Percentiles rank a stretch among this genome's conserved stretches.
Conservation (phyloP, 2,329 filamentous ascomycete species). For the Sporothrix brunneoviolacea region DNA sequence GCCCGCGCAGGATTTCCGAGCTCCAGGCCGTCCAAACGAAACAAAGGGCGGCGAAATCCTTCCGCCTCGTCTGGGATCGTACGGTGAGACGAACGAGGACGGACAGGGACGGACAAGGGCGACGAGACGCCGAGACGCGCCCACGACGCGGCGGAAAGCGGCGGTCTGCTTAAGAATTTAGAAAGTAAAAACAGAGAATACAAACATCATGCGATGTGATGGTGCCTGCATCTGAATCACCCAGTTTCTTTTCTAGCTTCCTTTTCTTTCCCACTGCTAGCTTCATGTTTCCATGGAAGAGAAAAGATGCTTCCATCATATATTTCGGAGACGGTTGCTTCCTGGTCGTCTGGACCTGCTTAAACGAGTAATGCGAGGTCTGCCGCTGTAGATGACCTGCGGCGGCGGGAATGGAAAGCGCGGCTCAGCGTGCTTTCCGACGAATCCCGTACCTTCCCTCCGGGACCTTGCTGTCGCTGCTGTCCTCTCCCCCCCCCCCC, state of each 20-base stretch:
- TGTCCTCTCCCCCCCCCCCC: neutral
- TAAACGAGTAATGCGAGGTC: neutral
- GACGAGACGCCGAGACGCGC: neutral
- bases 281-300: too few relatives aligned
- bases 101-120: too few relatives aligned
- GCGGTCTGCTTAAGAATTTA: constrained; percentile 1
- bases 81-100: too few relatives aligned
- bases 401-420: too few relatives aligned
- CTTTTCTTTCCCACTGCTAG: too few relatives aligned
- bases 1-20: neutral
- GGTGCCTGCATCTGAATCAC: neutral
- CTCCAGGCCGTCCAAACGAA: too few relatives aligned
- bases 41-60: neutral
- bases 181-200: neutral
- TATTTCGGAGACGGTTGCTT: neutral
- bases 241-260: constrained; percentile 2
- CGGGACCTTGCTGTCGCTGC: neutral
- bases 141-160: neutral
- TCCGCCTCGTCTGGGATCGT: neutral
- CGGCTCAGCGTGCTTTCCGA: neutral
- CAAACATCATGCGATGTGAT: neutral
- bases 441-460: neutral
- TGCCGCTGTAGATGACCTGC: neutral
- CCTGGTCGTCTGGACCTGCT: constrained; percentile 7
- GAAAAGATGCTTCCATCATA: too few relatives aligned